Evolutionary conservation across 495 filamentous ascomycete species (phyloP), one percentile per base, ranked within the genome.

Genomic region (Hyaloscypha finlandica): DNA sequence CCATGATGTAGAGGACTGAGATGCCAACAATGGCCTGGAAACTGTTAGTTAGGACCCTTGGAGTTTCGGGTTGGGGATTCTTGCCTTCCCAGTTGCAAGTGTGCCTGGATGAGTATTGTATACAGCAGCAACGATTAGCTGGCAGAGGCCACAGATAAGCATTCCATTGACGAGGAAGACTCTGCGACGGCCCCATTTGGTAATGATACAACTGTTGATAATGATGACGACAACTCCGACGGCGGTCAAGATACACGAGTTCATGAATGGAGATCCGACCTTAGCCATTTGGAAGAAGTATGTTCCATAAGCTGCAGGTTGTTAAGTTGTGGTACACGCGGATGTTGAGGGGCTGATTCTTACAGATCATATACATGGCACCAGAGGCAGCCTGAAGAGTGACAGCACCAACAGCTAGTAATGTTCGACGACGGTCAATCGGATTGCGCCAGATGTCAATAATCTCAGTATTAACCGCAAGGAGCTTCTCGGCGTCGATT

Each of bases 261-360:
- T 88, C 68, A 79, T 79, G 73, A 89, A 89, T 6, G 86, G 81
- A 64, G 84, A 79, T 25, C 81, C 81, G 9, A 88, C 81, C 39
- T 83, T 77, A 33, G 85, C 84, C 83, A 89, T 89, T 68, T 83
- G 79, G 73, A 89, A 87, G 78, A 88, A 89, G 73, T 88, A 89
- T 1, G 86, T 87, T 59, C 84, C 84, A 70, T 87, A 89, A 0
- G 84, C 84, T 81, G 35, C 8, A 16, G 4, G 19, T 11, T 33
- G 29, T 66, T 33, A 25, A 66, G 56, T 52, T n/a, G 12, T 3
- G 35, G 35, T 37, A 37, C 35, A 8, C 12, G 12, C 6, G 3
- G 35, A 12, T 8, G 35, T 12, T 12, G 16, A 11, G 35, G 35
- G 12, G n/a, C 42, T 48, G 37, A 31, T 14, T 3, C 78, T 62